Percentiles rank a stretch among this genome's conserved stretches.
Conservation (phyloP, 495 filamentous ascomycete species). For the Glutinoglossum americanum region DNA sequence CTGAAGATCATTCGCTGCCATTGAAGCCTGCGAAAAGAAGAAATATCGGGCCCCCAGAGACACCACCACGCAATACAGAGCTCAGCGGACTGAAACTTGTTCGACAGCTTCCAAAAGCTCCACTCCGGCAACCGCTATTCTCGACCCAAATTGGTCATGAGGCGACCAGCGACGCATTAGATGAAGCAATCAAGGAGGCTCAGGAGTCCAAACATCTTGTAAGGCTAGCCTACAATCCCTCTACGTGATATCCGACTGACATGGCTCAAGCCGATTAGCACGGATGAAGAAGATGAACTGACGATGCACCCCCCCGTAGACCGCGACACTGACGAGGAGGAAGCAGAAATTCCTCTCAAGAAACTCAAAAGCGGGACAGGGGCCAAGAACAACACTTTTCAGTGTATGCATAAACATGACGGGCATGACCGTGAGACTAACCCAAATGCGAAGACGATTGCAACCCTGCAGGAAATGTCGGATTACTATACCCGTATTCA, state of each 20-base stretch:
- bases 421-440: conserved; percentile 18
- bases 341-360: conserved; percentile 1
- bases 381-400: conserved; percentile 21
- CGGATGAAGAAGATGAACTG: not conserved
- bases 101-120: not conserved
- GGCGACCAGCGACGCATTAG: conserved; percentile 26
- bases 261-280: not conserved
- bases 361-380: conserved; percentile 20
- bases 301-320: not conserved
- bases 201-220: conserved; percentile 32
- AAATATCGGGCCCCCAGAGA: conserved; percentile 4
- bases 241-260: not conserved
- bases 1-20: not conserved
- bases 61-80: conserved; percentile 7
- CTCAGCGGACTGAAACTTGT: not conserved
- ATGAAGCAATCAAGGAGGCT: conserved; percentile 35
- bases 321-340: conserved; percentile 1
- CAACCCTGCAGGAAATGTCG: conserved; percentile 60
- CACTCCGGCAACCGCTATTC: not conserved
- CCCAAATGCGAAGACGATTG: conserved; percentile 58
- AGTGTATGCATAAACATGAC: conserved; percentile 45
- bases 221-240: conserved; percentile 8
- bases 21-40: conserved; percentile 1
- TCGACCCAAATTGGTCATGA: conserved; percentile 2
- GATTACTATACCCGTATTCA: conserved; percentile 53